Evolutionary conservation across 305 asterid species (phyloP).

Genomic region (Rubia occidens): DNA sequence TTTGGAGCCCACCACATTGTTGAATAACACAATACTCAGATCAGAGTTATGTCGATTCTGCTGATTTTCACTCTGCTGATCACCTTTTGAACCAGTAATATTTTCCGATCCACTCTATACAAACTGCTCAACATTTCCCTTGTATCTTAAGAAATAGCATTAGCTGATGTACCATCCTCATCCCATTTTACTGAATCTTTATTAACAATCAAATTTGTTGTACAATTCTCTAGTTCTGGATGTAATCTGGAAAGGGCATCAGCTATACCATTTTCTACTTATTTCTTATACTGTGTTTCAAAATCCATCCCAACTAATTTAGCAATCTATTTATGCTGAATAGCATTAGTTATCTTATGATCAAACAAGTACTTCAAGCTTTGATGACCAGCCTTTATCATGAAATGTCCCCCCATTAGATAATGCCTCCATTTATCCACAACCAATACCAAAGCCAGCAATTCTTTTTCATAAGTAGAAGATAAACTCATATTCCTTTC

Average conservation of each 20-base stretch:
- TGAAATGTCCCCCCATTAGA: not conserved
- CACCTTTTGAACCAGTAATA: no score
- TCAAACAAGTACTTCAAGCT: not conserved
- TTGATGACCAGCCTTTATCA: not conserved
- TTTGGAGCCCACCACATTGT: no score
- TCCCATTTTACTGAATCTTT: no score
- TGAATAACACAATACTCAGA: no score
- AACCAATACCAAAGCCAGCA: not conserved
- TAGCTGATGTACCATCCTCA: no score
- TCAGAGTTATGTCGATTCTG: no score
- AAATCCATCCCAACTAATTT: not conserved
- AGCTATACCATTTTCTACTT: not conserved
- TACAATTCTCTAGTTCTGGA: no score
- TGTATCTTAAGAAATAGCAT: no score
- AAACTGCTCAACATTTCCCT: no score
- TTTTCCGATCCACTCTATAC: no score
- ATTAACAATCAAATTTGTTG: no score
- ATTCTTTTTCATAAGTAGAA: not conserved
- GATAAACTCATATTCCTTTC: not conserved
- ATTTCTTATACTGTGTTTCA: not conserved
- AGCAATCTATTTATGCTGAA: not conserved
- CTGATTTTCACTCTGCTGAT: no score
- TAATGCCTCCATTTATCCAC: not conserved
- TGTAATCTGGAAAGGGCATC: not conserved
- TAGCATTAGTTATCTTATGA: not conserved